Evolutionary conservation across 345 rosid species (phyloP), one percentile per base, ranked within the genome.

Genomic region (Reutealis trisperma): DNA sequence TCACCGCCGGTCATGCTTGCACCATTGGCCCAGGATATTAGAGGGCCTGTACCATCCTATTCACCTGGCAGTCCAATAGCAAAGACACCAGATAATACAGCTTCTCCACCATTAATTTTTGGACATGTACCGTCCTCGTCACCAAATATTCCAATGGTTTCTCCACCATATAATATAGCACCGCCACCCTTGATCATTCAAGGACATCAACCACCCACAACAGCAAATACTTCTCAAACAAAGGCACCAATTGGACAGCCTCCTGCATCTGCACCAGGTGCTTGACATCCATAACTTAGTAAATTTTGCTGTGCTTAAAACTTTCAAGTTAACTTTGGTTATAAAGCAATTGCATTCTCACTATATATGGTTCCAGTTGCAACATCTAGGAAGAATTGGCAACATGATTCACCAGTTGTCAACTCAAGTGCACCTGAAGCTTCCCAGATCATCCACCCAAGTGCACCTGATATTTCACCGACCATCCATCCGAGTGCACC

Each of bases 1-100:
- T 80, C 74, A 63, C 85, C 90, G 37, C 90, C 90, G 44, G 45
- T 83, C 68, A 69, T 63, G 73, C 83, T 87, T 66, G 75, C 87
- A 55, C 82, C 87, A 27, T 75, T 68, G 76, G 83, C 91, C 63
- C 85, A 72, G 57, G 70, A 74, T 47, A 69, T 80, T 7, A 19
- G 77, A 78, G 92, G 87, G 77, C 72, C 68, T 52, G 83, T 61
- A 52, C 93, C 84, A 54, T 76, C 82, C 63, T 42, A 57, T 77
- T 79, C 73, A 32, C 96, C 91, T 6, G 72, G 60, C 63, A 72
- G 68, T 75, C 80, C 86, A 41, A 58, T 72, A 32, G 77, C 83
- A 81, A 69, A 83, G 58, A 80, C 86, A 41, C 82, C 78, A 19
- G 25, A 84, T 54, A 72, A 59, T 80, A 49, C 32, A 44, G 77